Evolutionary conservation across 129 eudicot species (phyloP).

Genomic region (Chrysanthemum lavandulifolium): DNA sequence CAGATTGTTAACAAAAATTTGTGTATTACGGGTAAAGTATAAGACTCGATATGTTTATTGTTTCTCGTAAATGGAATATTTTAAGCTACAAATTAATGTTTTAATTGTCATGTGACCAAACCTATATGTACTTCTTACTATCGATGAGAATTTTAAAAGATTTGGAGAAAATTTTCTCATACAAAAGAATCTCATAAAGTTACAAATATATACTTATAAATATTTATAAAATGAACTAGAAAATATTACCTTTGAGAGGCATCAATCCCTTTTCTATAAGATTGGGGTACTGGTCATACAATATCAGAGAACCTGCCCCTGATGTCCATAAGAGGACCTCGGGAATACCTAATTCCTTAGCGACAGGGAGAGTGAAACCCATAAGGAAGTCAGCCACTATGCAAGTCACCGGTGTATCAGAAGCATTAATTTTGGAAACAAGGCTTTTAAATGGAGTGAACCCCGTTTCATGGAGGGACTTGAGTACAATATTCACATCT

Average conservation of each 20-base stretch:
- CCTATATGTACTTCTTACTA: too few relatives aligned
- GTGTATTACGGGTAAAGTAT: too few relatives aligned
- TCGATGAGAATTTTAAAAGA: too few relatives aligned
- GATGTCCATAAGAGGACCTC: slow-evolving; percentile 31
- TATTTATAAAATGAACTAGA: neutral
- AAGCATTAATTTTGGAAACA: slow-evolving; percentile 19
- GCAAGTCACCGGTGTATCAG: slow-evolving; percentile 35
- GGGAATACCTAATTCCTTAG: slow-evolving; percentile 29
- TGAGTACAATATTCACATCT: neutral
- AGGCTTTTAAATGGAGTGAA: slow-evolving; percentile 31
- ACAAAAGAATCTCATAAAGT: neutral
- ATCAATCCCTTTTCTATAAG: slow-evolving; percentile 36
- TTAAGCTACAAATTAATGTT: too few relatives aligned
- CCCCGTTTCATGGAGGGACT: slow-evolving; percentile 27
- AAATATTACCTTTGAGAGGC: slow-evolving; percentile 38
- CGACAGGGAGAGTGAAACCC: slow-evolving; percentile 34
- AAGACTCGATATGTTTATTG: too few relatives aligned
- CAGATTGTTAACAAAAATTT: too few relatives aligned
- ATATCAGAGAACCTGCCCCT: slow-evolving; percentile 28
- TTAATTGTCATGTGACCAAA: too few relatives aligned
- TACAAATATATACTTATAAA: neutral
- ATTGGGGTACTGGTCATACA: slow-evolving; percentile 25
- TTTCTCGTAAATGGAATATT: too few relatives aligned
- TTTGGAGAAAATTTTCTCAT: too few relatives aligned
- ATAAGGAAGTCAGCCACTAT: slow-evolving; percentile 34